phyloP scores from a whole-genome alignment of 164 flowering plant species.

The Magnolia officinalis region DNA sequence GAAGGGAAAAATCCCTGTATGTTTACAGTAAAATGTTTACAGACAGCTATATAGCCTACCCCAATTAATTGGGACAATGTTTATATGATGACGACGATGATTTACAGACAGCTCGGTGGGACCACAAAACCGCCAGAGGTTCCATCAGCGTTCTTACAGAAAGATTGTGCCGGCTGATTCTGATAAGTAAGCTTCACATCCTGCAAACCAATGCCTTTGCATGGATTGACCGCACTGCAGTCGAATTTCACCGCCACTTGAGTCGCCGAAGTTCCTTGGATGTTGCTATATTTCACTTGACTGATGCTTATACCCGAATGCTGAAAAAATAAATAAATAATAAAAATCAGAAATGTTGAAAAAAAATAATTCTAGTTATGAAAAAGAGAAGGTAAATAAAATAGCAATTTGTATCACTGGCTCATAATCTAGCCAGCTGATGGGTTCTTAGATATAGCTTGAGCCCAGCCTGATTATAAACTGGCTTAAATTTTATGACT shows the following conservation, averaged over 20 bases:
- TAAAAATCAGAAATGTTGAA: too few relatives aligned
- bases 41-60: neutral
- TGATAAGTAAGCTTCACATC: constrained; percentile 23
- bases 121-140: constrained; percentile 10
- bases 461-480: too few relatives aligned
- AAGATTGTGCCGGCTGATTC: constrained; percentile 12
- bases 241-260: neutral
- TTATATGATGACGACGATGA: neutral
- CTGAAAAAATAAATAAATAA: constrained; percentile 1
- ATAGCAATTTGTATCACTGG: too few relatives aligned
- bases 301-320: constrained; percentile 26
- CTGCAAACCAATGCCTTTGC: constrained; percentile 2
- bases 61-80: too few relatives aligned
- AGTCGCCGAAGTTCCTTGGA: constrained; percentile 18
- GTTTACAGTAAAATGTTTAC: neutral
- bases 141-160: constrained; percentile 21
- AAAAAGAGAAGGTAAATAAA: too few relatives aligned
- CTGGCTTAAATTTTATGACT: too few relatives aligned
- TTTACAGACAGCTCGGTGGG: constrained; percentile 21
- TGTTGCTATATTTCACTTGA: constrained; percentile 20
- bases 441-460: too few relatives aligned
- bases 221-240: neutral
- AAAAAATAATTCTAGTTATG: neutral
- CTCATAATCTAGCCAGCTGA: too few relatives aligned
- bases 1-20: neutral